Conservation (phyloP, 1,284 basidiomycete genomes). For the Ceratobasidium sp. region DNA sequence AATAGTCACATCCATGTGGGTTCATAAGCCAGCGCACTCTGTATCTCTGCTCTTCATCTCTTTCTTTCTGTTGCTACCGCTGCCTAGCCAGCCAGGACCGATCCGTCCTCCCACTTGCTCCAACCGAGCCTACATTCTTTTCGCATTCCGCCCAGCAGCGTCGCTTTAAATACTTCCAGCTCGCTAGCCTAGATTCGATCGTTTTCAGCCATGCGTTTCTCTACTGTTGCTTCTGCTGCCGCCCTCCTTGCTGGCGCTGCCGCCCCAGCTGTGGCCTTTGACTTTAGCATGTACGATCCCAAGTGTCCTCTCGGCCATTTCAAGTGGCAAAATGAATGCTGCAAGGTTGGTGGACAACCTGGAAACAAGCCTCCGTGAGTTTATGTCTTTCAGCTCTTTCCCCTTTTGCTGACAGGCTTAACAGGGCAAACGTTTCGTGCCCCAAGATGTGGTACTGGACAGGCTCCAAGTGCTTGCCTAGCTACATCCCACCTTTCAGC, state of each 20-base stretch:
- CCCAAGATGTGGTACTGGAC: conserved; percentile 7
- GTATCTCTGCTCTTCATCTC: neutral
- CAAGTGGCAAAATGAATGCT: conserved; percentile 15
- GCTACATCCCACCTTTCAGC: conserved; percentile 19
- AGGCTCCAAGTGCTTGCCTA: conserved; percentile 14
- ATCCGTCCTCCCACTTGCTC: conserved; percentile 15
- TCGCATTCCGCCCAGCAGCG: conserved; percentile 2
- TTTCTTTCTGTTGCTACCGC: conserved; percentile 13
- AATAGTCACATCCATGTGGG: neutral
- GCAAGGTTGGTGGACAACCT: conserved; percentile 7
- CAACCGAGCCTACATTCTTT: conserved; percentile 17
- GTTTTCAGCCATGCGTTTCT: conserved; percentile 22
- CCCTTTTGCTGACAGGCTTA: neutral
- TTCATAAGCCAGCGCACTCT: neutral
- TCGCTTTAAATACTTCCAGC: neutral
- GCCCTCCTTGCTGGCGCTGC: conserved; percentile 17
- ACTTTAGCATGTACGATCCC: neutral
- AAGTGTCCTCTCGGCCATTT: conserved; percentile 17
- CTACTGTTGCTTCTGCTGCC: conserved; percentile 14
- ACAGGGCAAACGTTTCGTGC: conserved; percentile 3
- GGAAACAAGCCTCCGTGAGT: conserved; percentile 26
- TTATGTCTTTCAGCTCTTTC: neutral
- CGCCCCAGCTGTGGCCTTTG: conserved; percentile 23
- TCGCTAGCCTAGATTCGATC: neutral
- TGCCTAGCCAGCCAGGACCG: conserved; percentile 15